Evolutionary conservation across 257 asterid genomes (phyloP).

Genomic region (Haberlea rhodopensis): DNA sequence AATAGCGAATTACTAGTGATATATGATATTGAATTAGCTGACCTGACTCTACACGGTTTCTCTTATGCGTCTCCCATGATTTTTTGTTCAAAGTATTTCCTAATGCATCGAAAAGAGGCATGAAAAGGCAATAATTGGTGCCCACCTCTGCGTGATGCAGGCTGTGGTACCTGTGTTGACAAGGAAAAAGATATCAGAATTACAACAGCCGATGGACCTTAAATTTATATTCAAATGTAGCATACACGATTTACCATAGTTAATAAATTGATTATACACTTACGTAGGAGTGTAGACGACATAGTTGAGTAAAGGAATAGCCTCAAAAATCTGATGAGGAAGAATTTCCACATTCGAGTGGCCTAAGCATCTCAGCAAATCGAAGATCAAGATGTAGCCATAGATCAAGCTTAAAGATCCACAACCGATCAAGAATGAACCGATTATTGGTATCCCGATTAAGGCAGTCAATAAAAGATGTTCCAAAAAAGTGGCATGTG

Average conservation of each 20-base stretch:
- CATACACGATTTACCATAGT: too few relatives aligned
- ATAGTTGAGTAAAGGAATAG: slow-evolving; percentile 56
- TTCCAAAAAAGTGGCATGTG: slow-evolving; percentile 69
- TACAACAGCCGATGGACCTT: not conserved
- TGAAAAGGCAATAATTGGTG: slow-evolving; percentile 79
- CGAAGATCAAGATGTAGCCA: slow-evolving; percentile 60
- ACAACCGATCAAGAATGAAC: slow-evolving; percentile 51
- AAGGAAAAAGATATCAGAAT: not conserved
- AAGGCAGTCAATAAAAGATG: slow-evolving; percentile 55
- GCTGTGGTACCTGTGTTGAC: slow-evolving; percentile 66
- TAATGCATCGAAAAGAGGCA: slow-evolving; percentile 76
- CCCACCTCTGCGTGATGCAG: slow-evolving; percentile 60
- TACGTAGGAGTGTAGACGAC: slow-evolving; percentile 80
- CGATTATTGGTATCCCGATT: slow-evolving; percentile 65
- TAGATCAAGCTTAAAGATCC: slow-evolving; percentile 73
- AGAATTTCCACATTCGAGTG: slow-evolving; percentile 78
- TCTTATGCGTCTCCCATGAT: slow-evolving; percentile 70
- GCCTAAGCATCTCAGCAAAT: slow-evolving; percentile 72
- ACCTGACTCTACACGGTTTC: slow-evolving; percentile 57
- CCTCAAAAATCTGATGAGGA: slow-evolving; percentile 66
- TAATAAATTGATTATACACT: slow-evolving; percentile 20
- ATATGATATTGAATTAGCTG: not conserved
- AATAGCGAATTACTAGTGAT: not conserved
- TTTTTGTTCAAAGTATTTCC: slow-evolving; percentile 67
- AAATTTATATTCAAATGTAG: too few relatives aligned